Evolutionary conservation across 108 stramenopile genomes (phyloP), one percentile per base, ranked within the genome.

Genomic region (Aurantiochytrium sp.): DNA sequence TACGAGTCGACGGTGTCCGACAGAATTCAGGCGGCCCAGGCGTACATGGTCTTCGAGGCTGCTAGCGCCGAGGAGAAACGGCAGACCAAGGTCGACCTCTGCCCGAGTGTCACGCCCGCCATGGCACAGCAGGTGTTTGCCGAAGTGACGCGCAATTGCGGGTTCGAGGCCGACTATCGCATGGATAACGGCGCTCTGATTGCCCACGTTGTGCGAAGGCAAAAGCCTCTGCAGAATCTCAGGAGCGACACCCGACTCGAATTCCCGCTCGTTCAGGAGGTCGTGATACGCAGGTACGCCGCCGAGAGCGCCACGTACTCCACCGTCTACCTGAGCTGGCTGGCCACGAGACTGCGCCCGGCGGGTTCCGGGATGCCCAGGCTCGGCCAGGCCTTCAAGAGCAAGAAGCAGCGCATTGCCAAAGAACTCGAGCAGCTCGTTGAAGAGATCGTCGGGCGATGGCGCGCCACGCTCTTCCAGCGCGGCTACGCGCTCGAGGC

Each of bases 391-490:
- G n/a, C n/a, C n/a, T 6, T 48, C 42, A 81, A 48, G 36, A 24
- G 73, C 1, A 81, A 81, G 24, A 81, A 81, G 45, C 6, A 12
- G 8, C 39, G 45, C 12, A 6, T 81, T 42, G 21, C 73, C 39
- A 81, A 81, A 48, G 39, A 6, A 12, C 45, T 48, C 1, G 42
- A 81, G 39, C n/a, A 12, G 1, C 15, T 81, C 30, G 32, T 81
- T 48, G 73, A 81, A 24, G 73, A 81, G 73, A 39, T 81, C 17
- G 24, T 81, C 39, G 73, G 73, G 12, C 39, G 73, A 15, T 81
- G 73, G 73, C 73, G 73, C 45, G 73, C 73, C 45, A 81, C 73
- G n/a, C 45, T 81, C 12, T 81, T 81, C 45, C 73, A 81, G 32
- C 50, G 24, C 19, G 36, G 32, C 6, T 81, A 81, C 73, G 73